Evolutionary conservation across 148 eudicot species (phyloP).

Genomic region (Vaccinium myrtillus): DNA sequence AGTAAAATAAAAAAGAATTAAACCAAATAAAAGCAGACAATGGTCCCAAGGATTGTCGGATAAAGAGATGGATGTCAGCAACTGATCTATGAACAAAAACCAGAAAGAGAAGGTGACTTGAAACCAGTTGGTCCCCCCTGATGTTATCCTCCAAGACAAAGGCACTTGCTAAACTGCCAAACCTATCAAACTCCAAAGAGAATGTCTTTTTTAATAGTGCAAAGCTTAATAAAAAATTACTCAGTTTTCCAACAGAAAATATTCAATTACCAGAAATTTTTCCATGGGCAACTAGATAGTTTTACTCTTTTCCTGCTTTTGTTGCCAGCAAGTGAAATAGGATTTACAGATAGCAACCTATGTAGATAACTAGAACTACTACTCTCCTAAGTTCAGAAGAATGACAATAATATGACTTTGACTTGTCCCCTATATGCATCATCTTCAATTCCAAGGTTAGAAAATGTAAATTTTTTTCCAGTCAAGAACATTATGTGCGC

Average conservation of each 20-base stretch:
- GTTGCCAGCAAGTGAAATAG: neutral
- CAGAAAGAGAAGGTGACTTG: conserved; percentile 28
- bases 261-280: neutral
- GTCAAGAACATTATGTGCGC: neutral
- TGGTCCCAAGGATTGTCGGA: conserved; percentile 37
- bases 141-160: conserved; percentile 23
- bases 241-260: neutral
- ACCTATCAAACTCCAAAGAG: conserved; percentile 11
- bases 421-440: neutral
- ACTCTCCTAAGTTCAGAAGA: neutral
- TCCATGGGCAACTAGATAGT: neutral
- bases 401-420: neutral
- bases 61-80: conserved; percentile 24
- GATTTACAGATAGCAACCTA: neutral
- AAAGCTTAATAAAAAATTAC: neutral
- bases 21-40: conserved; percentile 23
- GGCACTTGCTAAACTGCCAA: conserved; percentile 13
- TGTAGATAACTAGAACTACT: neutral
- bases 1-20: neutral
- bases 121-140: conserved; percentile 35
- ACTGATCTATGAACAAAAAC: conserved; percentile 24
- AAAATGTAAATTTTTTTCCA: neutral
- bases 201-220: conserved; percentile 1
- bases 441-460: neutral
- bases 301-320: neutral